phyloP scores from a whole-genome alignment of 2,329 filamentous ascomycete species.

The Fusarium foetens region DNA sequence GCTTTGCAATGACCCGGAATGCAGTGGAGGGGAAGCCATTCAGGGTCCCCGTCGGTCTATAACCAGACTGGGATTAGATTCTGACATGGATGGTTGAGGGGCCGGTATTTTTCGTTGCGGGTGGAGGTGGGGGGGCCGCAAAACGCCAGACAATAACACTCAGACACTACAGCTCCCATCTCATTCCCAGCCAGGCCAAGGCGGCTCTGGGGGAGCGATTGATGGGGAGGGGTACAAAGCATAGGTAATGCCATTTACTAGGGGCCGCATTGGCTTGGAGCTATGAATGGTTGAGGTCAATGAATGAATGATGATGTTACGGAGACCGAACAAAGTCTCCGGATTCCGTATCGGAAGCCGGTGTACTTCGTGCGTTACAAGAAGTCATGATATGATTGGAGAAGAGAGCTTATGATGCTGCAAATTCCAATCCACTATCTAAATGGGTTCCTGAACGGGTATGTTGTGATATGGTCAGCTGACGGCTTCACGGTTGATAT shows the following conservation, averaged over 20 bases:
- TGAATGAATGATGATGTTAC: conserved; percentile 6
- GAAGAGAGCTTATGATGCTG: neutral
- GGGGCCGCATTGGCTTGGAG: neutral
- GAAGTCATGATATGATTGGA: neutral
- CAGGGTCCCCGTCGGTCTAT: conserved; percentile 26
- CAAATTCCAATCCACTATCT: neutral
- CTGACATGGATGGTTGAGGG: conserved; percentile 30
- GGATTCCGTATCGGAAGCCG: conserved; percentile 38
- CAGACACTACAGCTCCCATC: conserved; percentile 13
- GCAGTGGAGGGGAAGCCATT: conserved; percentile 23
- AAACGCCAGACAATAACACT: conserved; percentile 1
- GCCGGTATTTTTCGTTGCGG: conserved; percentile 18
- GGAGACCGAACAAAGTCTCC: conserved; percentile 30
- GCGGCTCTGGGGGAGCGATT: conserved; percentile 12
- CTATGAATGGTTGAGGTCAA: conserved; percentile 19
- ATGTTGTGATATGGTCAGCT: neutral
- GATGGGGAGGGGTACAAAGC: conserved; percentile 11
- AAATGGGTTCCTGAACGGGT: neutral
- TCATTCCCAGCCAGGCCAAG: conserved; percentile 26
- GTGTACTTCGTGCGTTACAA: neutral
- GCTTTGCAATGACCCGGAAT: conserved; percentile 24
- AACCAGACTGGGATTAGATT: neutral
- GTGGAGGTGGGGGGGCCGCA: conserved; percentile 27
- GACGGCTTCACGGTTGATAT: neutral
- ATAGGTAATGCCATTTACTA: conserved; percentile 20